phyloP scores from a whole-genome alignment of 2,329 filamentous ascomycete genomes.

The Pyrenochaeta sp. region DNA sequence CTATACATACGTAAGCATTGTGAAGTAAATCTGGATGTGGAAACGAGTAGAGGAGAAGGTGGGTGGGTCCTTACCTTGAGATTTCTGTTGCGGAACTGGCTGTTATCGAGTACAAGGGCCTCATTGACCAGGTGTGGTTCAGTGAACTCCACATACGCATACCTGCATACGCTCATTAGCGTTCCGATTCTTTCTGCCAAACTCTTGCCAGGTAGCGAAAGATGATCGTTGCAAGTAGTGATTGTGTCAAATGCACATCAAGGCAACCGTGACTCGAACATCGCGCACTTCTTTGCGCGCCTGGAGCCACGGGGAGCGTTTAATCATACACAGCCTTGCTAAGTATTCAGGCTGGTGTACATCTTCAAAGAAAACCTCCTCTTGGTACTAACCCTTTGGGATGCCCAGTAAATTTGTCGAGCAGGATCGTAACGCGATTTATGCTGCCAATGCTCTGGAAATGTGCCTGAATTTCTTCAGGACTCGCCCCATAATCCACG shows the following conservation, averaged over 20 bases:
- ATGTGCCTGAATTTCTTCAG: conserved; percentile 97
- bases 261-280: neutral
- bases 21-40: neutral
- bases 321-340: neutral
- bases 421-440: conserved; percentile 94
- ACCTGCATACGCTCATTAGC: conserved; percentile 69
- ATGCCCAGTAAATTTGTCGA: conserved; percentile 98
- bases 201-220: conserved; percentile 66
- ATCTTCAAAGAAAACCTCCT: conserved; percentile 47
- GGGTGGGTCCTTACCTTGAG: conserved; percentile 74
- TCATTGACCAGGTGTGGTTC: conserved; percentile 93
- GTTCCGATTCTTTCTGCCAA: conserved; percentile 63
- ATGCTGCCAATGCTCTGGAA: conserved; percentile 98
- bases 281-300: conserved; percentile 11
- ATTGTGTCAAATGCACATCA: neutral
- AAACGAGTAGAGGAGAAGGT: conserved; percentile 15
- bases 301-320: conserved; percentile 2
- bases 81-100: conserved; percentile 91
- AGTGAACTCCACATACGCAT: conserved; percentile 98
- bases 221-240: conserved; percentile 17
- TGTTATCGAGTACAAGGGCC: conserved; percentile 95
- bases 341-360: conserved; percentile 2
- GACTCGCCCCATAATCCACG: conserved; percentile 95
- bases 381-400: conserved; percentile 87
- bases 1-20: conserved; percentile 52